These are phyloP conservation scores for Nakazawaea anatomiae DNA, from an alignment of 805 yeast species.

Conservation along the genomic window DNA sequence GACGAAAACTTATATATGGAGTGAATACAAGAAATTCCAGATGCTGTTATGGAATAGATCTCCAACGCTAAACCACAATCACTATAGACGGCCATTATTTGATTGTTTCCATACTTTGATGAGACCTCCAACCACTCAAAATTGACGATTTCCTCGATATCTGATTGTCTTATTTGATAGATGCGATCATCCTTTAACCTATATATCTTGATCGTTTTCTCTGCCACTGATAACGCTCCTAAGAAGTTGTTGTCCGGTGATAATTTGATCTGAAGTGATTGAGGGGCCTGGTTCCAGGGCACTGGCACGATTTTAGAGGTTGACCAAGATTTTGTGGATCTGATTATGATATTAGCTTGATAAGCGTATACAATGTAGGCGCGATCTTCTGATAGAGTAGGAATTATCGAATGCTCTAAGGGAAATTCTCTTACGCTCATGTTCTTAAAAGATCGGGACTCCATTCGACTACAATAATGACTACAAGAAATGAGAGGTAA, in stretches of 20 bases:
- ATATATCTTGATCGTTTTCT: not conserved
- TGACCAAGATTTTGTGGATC: not conserved
- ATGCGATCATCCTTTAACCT: not conserved
- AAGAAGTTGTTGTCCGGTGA: not conserved
- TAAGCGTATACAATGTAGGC: not conserved
- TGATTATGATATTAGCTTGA: not conserved
- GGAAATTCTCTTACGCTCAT: not conserved
- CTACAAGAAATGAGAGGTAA: no score
- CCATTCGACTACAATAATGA: no score
- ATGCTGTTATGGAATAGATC: not conserved
- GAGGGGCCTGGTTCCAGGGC: not conserved
- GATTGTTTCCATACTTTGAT: not conserved
- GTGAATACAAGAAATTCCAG: not conserved
- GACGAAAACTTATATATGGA: constrained; percentile 4
- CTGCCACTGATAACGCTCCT: not conserved
- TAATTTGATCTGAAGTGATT: not conserved
- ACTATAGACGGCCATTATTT: constrained; percentile 3
- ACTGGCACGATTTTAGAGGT: not conserved
- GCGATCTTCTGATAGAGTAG: not conserved
- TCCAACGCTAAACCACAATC: not conserved
- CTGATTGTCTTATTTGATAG: not conserved
- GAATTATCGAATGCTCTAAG: not conserved
- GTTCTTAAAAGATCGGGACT: no score
- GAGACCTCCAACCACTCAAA: constrained; percentile 4
- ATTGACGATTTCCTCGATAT: constrained; percentile 1